Conservation (phyloP, 352 stramenopile species). For the Phytopythium cucurbitacearum region DNA sequence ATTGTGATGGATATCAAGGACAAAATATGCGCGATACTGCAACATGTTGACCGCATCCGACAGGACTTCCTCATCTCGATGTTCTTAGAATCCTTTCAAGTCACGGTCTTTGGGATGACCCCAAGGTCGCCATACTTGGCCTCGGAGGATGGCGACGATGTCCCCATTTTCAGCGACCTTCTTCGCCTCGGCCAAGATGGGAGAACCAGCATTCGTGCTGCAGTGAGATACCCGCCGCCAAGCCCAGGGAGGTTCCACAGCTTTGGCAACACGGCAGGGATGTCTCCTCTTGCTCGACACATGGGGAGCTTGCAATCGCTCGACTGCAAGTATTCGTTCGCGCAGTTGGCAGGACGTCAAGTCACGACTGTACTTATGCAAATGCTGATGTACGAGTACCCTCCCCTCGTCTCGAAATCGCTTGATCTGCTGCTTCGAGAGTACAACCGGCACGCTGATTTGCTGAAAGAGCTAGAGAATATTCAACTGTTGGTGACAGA, state of each 20-base stretch:
- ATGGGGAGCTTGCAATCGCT: conserved; percentile 41
- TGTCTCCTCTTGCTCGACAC: conserved; percentile 43
- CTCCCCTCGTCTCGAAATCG: conserved; percentile 62
- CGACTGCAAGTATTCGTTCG: conserved; percentile 60
- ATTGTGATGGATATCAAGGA: conserved; percentile 77
- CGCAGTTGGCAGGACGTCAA: conserved; percentile 28
- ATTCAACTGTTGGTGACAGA: conserved; percentile 56
- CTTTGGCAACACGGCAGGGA: conserved; percentile 20
- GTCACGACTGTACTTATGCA: conserved; percentile 68
- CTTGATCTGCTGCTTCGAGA: conserved; percentile 69
- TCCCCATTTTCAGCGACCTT: too few species aligned
- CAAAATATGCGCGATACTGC: conserved; percentile 57
- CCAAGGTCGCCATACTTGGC: too few species aligned
- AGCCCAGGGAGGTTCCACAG: background rate
- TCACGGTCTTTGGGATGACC: too few species aligned
- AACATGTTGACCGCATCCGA: conserved; percentile 51
- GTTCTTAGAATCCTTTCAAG: conserved; percentile 39
- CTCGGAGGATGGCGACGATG: too few species aligned
- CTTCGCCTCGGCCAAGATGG: too few species aligned
- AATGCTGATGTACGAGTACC: conserved; percentile 79
- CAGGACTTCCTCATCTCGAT: conserved; percentile 66
- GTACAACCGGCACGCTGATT: conserved; percentile 68
- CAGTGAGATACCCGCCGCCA: background rate
- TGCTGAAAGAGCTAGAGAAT: conserved; percentile 60
- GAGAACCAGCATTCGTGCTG: too few species aligned